A percentile compares a stretch with the other conserved stretches of the same genome.
These are phyloP conservation scores for Fusarium illudens DNA, from an alignment of 2,329 filamentous ascomycete genomes.

Conservation along the genomic window DNA sequence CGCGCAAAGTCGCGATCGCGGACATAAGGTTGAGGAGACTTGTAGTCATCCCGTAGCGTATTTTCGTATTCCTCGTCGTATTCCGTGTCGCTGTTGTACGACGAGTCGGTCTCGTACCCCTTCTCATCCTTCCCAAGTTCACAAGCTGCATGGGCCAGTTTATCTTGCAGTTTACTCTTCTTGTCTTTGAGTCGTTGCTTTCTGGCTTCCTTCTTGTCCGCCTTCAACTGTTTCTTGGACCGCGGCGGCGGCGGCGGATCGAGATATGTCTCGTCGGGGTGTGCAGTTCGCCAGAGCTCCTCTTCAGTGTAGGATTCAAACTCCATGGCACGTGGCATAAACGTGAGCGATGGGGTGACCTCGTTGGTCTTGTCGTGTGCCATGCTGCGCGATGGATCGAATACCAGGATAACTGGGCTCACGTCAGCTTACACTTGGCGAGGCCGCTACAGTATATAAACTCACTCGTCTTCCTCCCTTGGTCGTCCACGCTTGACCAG, in stretches of 20 bases:
- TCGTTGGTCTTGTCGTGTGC: slow-evolving; percentile 32
- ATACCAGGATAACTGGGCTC: slow-evolving; percentile 32
- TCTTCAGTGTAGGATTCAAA: slow-evolving; percentile 43
- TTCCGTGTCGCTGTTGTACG: slow-evolving; percentile 28
- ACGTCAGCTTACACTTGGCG: not conserved
- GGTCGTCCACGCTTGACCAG: slow-evolving; percentile 34
- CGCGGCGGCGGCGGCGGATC: slow-evolving; percentile 37
- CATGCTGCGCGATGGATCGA: slow-evolving; percentile 39
- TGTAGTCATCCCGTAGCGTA: slow-evolving; percentile 26
- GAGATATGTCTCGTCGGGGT: slow-evolving; percentile 38
- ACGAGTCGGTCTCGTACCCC: slow-evolving; percentile 21
- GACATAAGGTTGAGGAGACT: slow-evolving; percentile 26
- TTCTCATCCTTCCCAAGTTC: not conserved
- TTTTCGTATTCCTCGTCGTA: slow-evolving; percentile 37
- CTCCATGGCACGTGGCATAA: slow-evolving; percentile 43
- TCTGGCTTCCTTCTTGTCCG: slow-evolving; percentile 23
- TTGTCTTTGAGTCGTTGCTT: slow-evolving; percentile 15
- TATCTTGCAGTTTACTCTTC: not conserved
- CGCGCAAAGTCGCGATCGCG: slow-evolving; percentile 41
- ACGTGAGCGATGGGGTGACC: slow-evolving; percentile 37
- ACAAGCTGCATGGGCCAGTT: not conserved
- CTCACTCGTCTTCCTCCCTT: slow-evolving; percentile 35
- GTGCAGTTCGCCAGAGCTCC: slow-evolving; percentile 39
- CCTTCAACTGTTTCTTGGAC: slow-evolving; percentile 21
- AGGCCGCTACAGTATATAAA: not conserved